Percentiles rank a stretch among this genome's conserved stretches.
phyloP scores from a whole-genome alignment of 2,329 filamentous ascomycete species.

The Pyricularia grisea region DNA sequence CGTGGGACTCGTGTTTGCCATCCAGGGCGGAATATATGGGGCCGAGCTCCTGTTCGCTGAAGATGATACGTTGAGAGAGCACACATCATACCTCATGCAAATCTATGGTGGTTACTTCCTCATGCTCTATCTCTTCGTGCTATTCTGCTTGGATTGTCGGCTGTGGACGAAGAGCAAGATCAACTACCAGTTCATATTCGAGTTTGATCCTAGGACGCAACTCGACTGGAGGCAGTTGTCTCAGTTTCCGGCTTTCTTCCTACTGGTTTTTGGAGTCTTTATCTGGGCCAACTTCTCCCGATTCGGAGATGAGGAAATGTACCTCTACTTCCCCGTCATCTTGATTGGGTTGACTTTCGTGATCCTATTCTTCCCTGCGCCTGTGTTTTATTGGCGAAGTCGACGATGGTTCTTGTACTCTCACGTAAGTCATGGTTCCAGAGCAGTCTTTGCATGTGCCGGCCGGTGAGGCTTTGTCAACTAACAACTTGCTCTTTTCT shows the following conservation, averaged over 20 bases:
- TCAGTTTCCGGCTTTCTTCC: slow-evolving; percentile 78
- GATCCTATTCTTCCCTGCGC: slow-evolving; percentile 68
- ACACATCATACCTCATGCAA: slow-evolving; percentile 67
- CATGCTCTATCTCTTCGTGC: slow-evolving; percentile 64
- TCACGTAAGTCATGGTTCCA: slow-evolving; percentile 49
- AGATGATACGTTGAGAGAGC: slow-evolving; percentile 35
- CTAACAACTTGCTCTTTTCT: not conserved
- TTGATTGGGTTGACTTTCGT: slow-evolving; percentile 59
- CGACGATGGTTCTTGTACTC: slow-evolving; percentile 83
- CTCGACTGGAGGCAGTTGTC: slow-evolving; percentile 84
- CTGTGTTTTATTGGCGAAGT: slow-evolving; percentile 64
- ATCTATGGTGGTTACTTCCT: slow-evolving; percentile 91
- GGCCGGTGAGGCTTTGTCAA: slow-evolving; percentile 17
- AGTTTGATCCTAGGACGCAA: slow-evolving; percentile 79
- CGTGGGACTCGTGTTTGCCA: slow-evolving; percentile 53
- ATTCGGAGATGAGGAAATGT: slow-evolving; percentile 58
- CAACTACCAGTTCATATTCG: slow-evolving; percentile 95
- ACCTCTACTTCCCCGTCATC: slow-evolving; percentile 77
- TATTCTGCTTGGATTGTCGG: slow-evolving; percentile 81
- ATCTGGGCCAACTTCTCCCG: slow-evolving; percentile 84
- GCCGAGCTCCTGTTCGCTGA: slow-evolving; percentile 38
- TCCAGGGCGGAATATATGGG: slow-evolving; percentile 58
- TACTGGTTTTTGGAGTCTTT: slow-evolving; percentile 67
- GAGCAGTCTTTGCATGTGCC: not conserved
- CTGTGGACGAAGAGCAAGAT: slow-evolving; percentile 79